Conservation (phyloP, 1,284 basidiomycete genomes). For the Amylostereum areolatum region DNA sequence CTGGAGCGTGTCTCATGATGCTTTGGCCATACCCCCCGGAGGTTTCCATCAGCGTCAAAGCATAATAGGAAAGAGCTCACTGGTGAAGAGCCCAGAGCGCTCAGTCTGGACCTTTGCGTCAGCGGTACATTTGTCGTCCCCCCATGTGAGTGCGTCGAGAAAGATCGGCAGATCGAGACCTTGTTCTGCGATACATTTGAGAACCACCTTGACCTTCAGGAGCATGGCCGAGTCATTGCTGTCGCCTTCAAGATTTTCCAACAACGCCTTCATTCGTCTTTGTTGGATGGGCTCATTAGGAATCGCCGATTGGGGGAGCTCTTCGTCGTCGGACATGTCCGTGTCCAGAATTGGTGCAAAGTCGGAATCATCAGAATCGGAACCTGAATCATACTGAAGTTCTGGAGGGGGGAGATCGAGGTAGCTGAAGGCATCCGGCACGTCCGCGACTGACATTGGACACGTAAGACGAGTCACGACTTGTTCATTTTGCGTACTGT, state of each 20-base stretch:
- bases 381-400: too few relatives aligned
- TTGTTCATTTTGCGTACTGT: too few relatives aligned
- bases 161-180: constrained; percentile 19
- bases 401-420: too few relatives aligned
- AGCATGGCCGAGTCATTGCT: background rate
- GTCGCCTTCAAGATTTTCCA: background rate
- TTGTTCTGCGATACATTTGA: constrained; percentile 10
- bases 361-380: too few relatives aligned
- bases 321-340: background rate
- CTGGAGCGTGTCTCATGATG: constrained; percentile 14
- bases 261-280: background rate
- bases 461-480: too few relatives aligned
- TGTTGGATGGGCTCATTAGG: background rate
- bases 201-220: background rate
- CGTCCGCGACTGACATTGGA: too few relatives aligned
- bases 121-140: constrained; percentile 17
- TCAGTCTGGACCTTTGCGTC: constrained; percentile 16
- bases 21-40: constrained; percentile 16
- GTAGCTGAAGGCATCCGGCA: too few relatives aligned
- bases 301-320: too few relatives aligned
- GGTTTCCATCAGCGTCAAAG: constrained; percentile 24
- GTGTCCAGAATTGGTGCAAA: background rate
- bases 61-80: constrained; percentile 20
- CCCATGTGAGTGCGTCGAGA: constrained; percentile 27
- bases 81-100: constrained; percentile 20